phyloP scores from a whole-genome alignment of 2,329 filamentous ascomycete species.

The Alternaria rosae region DNA sequence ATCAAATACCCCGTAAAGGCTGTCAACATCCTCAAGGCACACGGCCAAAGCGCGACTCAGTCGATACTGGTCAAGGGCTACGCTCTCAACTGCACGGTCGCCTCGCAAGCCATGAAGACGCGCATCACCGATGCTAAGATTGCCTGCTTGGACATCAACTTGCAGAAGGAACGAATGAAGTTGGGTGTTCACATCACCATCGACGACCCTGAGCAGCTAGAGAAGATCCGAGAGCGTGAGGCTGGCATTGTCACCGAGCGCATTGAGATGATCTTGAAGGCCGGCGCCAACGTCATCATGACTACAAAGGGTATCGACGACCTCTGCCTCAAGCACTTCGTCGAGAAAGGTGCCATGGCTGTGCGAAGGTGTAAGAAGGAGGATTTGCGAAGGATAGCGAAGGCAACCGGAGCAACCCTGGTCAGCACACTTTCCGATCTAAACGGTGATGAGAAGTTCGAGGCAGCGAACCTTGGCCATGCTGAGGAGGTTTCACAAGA shows the following conservation, averaged over 20 bases:
- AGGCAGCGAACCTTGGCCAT: slow-evolving; percentile 84
- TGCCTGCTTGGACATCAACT: slow-evolving; percentile 94
- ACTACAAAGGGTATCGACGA: slow-evolving; percentile 99
- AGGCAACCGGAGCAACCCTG: slow-evolving; percentile 91
- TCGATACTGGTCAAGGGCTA: slow-evolving; percentile 94
- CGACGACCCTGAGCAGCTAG: slow-evolving; percentile 94
- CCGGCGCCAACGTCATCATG: slow-evolving; percentile 92
- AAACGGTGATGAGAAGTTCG: slow-evolving; percentile 97
- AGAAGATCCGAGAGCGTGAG: slow-evolving; percentile 94
- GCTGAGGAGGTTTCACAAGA: slow-evolving; percentile 98
- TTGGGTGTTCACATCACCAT: slow-evolving; percentile 97
- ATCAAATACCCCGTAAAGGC: slow-evolving; percentile 98
- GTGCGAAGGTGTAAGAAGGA: slow-evolving; percentile 98
- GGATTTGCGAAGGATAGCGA: slow-evolving; percentile 92
- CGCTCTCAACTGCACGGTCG: slow-evolving; percentile 97
- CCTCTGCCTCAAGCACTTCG: slow-evolving; percentile 89
- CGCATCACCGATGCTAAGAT: slow-evolving; percentile 94
- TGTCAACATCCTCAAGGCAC: slow-evolving; percentile 97
- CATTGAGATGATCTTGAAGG: slow-evolving; percentile 96
- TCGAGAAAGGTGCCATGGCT: slow-evolving; percentile 95
- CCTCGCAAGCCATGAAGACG: slow-evolving; percentile 97
- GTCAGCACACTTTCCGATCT: slow-evolving; percentile 93
- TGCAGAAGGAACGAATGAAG: slow-evolving; percentile 99
- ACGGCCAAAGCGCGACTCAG: slow-evolving; percentile 90
- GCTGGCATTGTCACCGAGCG: slow-evolving; percentile 91